Conservation (phyloP, 257 asterid genomes). For the Thymus quinquecostatus region DNA sequence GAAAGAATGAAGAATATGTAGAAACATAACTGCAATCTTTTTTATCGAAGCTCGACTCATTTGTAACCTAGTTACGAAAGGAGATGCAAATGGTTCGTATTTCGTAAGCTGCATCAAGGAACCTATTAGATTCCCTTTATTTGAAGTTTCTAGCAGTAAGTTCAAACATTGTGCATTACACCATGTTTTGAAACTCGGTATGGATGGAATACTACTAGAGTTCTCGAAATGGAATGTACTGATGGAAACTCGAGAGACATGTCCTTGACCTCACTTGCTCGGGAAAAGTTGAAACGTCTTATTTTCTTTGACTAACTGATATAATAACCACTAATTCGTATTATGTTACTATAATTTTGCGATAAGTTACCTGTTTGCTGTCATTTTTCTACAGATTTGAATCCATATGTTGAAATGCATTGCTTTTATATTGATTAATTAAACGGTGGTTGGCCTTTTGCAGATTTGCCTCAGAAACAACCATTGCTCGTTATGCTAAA, state of each 20-base stretch:
- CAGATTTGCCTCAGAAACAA: conserved; percentile 72
- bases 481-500: conserved; percentile 66
- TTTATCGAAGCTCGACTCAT: neutral
- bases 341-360: neutral
- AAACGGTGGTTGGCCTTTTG: conserved; percentile 30
- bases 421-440: neutral
- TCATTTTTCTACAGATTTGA: neutral
- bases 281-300: neutral
- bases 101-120: neutral
- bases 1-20: neutral
- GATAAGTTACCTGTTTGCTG: conserved; percentile 13
- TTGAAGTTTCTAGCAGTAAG: neutral
- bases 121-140: neutral
- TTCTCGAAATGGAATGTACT: neutral
- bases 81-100: neutral
- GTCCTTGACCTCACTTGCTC: neutral
- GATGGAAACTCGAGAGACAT: neutral
- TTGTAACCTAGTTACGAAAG: neutral
- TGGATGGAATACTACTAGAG: neutral
- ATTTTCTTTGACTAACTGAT: neutral
- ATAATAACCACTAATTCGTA: neutral
- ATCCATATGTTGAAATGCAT: conserved; percentile 7
- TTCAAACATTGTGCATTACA: neutral
- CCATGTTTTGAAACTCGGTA: neutral
- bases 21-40: neutral